Base-by-base conservation (phyloP, 1,139 yeast species). In the Kazachstania sp. region DNA sequence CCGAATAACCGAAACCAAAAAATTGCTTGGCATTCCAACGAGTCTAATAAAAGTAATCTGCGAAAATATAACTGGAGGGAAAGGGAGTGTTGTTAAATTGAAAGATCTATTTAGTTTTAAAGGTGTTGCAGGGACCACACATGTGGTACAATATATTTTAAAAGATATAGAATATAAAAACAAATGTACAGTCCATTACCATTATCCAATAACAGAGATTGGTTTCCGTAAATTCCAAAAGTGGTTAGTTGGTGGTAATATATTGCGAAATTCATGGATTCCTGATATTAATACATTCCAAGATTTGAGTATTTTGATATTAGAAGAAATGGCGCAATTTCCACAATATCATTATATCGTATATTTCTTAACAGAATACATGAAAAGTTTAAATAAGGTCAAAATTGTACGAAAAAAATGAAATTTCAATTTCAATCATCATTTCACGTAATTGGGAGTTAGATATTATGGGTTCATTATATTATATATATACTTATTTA, bases 111-210 rank as follows among this genome's bases (percentile, higher is more conserved):
- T 81, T 37, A 73, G 78, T 41, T 49, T 83, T 0, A 73, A 79
- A 49, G 74, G 78, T 46, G 69, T 78, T 26, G 82, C 87, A 0
- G 69, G 79, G 1, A 75, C 79, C 63, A 67, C 78, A 1, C 72
- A 69, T 23, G 57, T 74, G 3, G 67, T 76, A 11, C 34, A 38
- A 11, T 35, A 32, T 7, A 41, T 48, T 19, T 29, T 58, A 26
- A 39, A 41, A 19, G 31, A 44, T 13, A 13, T 56, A 4, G 60
- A 58, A 48, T 26, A 31, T 11, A 44, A 37, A 26, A 18, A 44
- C 7, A 35, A 44, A 9, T 38, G 49, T 8, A 28, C 38, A 16
- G 55, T 55, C 1, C 59, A 77, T 19, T 80, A 75, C 50, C 69
- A 69, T 19, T 79, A 77, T 0, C 80, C 81, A 9, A 39, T 66